Percentiles rank a stretch among this genome's conserved stretches.
These are phyloP conservation scores for Stygiomarasmius scandens DNA, from an alignment of 1,284 basidiomycete genomes.

Conservation along the genomic window DNA sequence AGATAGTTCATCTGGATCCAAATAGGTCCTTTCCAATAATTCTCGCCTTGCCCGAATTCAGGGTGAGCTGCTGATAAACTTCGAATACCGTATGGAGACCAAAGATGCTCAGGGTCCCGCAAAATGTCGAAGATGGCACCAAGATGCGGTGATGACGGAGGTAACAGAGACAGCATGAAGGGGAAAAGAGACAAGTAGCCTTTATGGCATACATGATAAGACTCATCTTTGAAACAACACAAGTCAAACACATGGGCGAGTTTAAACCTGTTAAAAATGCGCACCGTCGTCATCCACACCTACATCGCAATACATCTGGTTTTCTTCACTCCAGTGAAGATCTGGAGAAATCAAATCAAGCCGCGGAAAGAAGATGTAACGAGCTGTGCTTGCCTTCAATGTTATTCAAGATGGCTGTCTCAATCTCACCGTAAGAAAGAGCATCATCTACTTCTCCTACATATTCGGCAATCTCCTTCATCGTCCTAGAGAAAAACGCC, in stretches of 20 bases:
- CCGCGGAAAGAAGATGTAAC: background rate
- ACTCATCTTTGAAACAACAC: conserved; percentile 66
- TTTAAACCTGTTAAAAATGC: conserved; percentile 17
- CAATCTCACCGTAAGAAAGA: conserved; percentile 74
- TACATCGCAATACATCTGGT: conserved; percentile 92
- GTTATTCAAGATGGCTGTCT: conserved; percentile 80
- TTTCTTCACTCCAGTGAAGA: conserved; percentile 88
- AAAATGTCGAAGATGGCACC: conserved; percentile 80
- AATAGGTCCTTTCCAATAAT: conserved; percentile 96
- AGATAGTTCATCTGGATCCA: conserved; percentile 98
- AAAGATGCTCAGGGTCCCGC: conserved; percentile 79
- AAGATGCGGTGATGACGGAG: conserved; percentile 76
- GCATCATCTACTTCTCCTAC: conserved; percentile 84
- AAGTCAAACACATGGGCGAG: background rate
- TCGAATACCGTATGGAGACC: conserved; percentile 89
- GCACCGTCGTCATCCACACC: conserved; percentile 82
- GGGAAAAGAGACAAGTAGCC: conserved; percentile 96
- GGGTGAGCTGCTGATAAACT: conserved; percentile 84
- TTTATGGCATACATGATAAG: conserved; percentile 86
- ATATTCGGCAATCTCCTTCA: conserved; percentile 84
- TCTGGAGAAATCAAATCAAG: conserved; percentile 48
- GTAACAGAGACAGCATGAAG: conserved; percentile 80
- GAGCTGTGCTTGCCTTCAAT: conserved; percentile 70
- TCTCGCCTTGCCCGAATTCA: conserved; percentile 89
- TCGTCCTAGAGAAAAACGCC: conserved; percentile 89